A percentile compares a stretch with the other conserved stretches of the same genome.
phyloP scores from a whole-genome alignment of 2,329 filamentous ascomycete species.

The Cryphonectria nitschkei region DNA sequence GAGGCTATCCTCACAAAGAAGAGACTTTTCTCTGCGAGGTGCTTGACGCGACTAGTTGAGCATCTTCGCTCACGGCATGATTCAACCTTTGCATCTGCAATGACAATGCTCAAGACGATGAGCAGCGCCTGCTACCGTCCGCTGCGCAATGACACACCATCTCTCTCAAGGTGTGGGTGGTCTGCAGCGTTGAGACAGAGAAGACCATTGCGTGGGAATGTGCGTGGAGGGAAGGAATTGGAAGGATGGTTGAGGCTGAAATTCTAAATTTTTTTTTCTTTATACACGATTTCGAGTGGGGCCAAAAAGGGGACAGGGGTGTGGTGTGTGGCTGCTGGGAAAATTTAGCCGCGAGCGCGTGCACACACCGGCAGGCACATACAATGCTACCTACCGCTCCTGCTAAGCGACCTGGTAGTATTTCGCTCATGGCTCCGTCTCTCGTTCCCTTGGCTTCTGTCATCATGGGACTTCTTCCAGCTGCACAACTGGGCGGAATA shows the following conservation, averaged over 20 bases:
- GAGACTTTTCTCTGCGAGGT: neutral
- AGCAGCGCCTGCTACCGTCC: neutral
- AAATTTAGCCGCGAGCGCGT: conserved; percentile 6
- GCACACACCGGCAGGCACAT: conserved; percentile 3
- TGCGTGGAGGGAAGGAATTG: neutral
- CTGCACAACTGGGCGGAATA: neutral
- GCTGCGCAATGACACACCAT: neutral
- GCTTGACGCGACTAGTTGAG: neutral
- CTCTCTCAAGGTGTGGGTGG: neutral
- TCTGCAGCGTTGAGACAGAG: neutral
- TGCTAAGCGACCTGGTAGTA: neutral
- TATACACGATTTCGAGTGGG: conserved; percentile 4
- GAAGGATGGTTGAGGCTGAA: conserved; percentile 2
- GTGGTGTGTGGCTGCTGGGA: conserved; percentile 1
- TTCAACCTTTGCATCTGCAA: neutral
- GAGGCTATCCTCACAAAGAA: neutral
- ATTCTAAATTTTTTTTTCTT: neutral
- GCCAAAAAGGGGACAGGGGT: neutral
- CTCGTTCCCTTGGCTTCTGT: neutral
- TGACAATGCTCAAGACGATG: neutral
- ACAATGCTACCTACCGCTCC: neutral
- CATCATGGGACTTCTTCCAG: neutral
- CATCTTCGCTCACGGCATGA: neutral
- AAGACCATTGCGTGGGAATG: neutral
- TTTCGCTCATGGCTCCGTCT: neutral